phyloP scores from a whole-genome alignment of 345 rosid species.

The Lenwebbia sp. region DNA sequence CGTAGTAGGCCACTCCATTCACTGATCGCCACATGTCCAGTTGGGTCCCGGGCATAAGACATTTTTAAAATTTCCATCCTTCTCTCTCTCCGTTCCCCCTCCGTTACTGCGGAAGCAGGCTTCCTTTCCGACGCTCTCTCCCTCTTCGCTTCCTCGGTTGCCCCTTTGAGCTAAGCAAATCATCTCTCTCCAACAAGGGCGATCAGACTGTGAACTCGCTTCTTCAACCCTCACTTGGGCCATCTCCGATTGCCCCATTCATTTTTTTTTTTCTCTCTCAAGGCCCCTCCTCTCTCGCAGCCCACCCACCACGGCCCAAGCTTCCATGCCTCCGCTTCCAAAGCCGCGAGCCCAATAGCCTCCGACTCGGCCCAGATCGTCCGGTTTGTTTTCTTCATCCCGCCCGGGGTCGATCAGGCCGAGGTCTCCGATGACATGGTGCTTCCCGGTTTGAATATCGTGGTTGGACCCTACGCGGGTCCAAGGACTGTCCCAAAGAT shows the following conservation, averaged over 20 bases:
- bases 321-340: slow-evolving; percentile 19
- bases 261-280: not conserved
- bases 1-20: not conserved
- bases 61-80: not conserved
- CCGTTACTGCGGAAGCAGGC: slow-evolving; percentile 21
- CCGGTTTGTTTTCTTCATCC: slow-evolving; percentile 38
- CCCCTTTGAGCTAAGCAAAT: not conserved
- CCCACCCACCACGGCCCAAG: slow-evolving; percentile 1
- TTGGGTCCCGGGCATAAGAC: not conserved
- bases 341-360: slow-evolving; percentile 10
- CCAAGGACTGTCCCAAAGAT: slow-evolving; percentile 77
- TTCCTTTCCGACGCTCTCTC: not conserved
- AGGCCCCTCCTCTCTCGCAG: not conserved
- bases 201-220: not conserved
- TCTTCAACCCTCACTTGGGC: not conserved
- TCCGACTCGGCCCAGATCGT: slow-evolving; percentile 21
- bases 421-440: slow-evolving; percentile 59
- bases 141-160: not conserved
- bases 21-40: not conserved
- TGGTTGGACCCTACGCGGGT: slow-evolving; percentile 81
- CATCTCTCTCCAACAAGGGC: not conserved
- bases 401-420: slow-evolving; percentile 64
- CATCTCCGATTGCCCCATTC: not conserved
- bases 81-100: not conserved
- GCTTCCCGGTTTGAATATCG: slow-evolving; percentile 74